These are phyloP conservation scores for Paracorniculantispora psalliotae DNA, from an alignment of 2,329 filamentous ascomycete species.

Conservation along the genomic window DNA sequence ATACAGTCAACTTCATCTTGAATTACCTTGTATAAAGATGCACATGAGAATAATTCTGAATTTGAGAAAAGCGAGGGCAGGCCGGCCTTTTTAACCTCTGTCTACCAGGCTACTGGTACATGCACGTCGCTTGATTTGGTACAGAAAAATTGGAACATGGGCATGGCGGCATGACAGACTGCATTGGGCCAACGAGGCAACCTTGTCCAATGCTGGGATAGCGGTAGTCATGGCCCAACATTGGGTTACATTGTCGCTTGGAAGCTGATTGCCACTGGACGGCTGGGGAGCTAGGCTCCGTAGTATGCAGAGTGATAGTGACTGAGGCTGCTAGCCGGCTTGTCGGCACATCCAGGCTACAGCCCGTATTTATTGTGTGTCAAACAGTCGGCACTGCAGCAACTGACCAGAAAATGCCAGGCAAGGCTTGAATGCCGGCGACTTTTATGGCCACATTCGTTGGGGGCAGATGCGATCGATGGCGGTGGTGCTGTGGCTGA, in stretches of 20 bases:
- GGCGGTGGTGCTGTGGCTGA: background rate
- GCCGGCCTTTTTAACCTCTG: background rate
- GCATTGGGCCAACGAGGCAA: background rate
- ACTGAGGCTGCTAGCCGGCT: background rate
- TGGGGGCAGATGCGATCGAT: background rate
- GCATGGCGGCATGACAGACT: background rate
- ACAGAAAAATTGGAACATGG: background rate
- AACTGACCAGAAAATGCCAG: background rate
- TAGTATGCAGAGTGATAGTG: conserved; percentile 6
- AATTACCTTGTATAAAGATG: background rate
- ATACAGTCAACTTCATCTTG: conserved; percentile 2
- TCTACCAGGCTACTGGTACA: background rate
- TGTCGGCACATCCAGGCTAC: background rate
- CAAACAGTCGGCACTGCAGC: background rate
- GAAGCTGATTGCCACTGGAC: background rate
- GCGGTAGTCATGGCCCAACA: background rate
- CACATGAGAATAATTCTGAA: background rate
- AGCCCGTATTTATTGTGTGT: background rate
- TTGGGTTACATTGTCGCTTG: conserved; percentile 8
- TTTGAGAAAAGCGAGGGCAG: background rate
- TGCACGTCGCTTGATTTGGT: conserved; percentile 1
- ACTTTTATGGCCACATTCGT: background rate
- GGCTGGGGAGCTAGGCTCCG: background rate
- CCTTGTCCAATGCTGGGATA: background rate
- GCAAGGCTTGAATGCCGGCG: background rate